Evolutionary conservation across 2,329 filamentous ascomycete species (phyloP).

Genomic region (Aspergillus clavatus): DNA sequence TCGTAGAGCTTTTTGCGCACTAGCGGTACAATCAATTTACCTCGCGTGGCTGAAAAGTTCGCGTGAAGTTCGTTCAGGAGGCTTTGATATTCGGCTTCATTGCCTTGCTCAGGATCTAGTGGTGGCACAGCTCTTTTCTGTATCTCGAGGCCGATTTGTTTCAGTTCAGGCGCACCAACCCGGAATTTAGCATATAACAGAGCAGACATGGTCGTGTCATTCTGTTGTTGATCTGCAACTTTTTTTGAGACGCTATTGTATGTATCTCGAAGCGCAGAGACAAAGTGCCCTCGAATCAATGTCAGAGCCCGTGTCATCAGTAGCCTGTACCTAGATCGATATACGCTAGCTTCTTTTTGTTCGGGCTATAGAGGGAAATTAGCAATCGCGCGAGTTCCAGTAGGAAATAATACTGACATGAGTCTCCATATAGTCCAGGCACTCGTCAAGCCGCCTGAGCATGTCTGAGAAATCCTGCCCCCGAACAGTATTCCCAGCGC

Average conservation of each 20-base stretch:
- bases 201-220: conserved; percentile 67
- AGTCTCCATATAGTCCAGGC: conserved; percentile 84
- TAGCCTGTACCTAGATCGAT: conserved; percentile 80
- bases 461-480: conserved; percentile 83
- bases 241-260: conserved; percentile 59
- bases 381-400: conserved; percentile 12
- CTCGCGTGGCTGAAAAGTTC: conserved; percentile 56
- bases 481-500: conserved; percentile 78
- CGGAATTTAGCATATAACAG: conserved; percentile 67
- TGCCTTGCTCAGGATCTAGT: conserved; percentile 53
- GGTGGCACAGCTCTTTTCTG: conserved; percentile 61
- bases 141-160: conserved; percentile 62
- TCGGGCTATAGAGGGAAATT: conserved; percentile 52
- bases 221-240: conserved; percentile 62
- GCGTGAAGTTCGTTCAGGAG: conserved; percentile 62
- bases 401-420: conserved; percentile 55
- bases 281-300: conserved; percentile 63
- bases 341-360: conserved; percentile 82
- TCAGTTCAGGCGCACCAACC: conserved; percentile 61
- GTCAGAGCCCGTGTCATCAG: conserved; percentile 67
- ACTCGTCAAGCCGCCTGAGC: conserved; percentile 79
- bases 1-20: conserved; percentile 56
- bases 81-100: conserved; percentile 61
- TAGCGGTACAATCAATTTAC: conserved; percentile 57
- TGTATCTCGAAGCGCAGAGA: conserved; percentile 57